Conservation (phyloP, 2,329 filamentous ascomycete species). For the Diaporthe batatas region DNA sequence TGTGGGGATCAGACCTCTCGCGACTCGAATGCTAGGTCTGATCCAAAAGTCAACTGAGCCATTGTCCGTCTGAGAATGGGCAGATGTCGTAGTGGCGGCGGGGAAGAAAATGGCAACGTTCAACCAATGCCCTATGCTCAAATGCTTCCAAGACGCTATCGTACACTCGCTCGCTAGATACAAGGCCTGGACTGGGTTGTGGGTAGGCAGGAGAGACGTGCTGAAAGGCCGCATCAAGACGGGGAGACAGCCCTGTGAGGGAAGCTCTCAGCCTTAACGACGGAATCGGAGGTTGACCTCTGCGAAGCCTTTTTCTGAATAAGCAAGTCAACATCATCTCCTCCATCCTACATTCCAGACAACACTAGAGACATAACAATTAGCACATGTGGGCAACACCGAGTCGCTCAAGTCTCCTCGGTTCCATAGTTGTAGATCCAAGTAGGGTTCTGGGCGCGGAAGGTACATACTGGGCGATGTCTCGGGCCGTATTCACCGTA, state of each 20-base stretch:
- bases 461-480: conserved; percentile 67
- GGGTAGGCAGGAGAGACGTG: conserved; percentile 29
- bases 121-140: conserved; percentile 31
- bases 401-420: not conserved
- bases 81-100: conserved; percentile 18
- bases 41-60: conserved; percentile 24
- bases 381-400: not conserved
- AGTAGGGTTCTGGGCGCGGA: conserved; percentile 29
- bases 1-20: conserved; percentile 22
- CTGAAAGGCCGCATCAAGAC: conserved; percentile 29
- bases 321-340: conserved; percentile 56
- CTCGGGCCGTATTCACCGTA: conserved; percentile 80
- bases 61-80: not conserved
- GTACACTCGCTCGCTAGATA: conserved; percentile 41
- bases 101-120: conserved; percentile 33
- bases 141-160: conserved; percentile 38
- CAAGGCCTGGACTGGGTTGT: conserved; percentile 22
- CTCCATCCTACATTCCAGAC: conserved; percentile 80
- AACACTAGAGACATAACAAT: conserved; percentile 53
- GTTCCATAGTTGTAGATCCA: not conserved
- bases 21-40: conserved; percentile 34
- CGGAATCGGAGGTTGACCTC: conserved; percentile 32
- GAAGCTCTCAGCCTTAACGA: conserved; percentile 34
- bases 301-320: conserved; percentile 49
- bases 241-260: conserved; percentile 24